These are phyloP conservation scores for Fusarium caatingaense DNA, from an alignment of 2,329 filamentous ascomycete genomes.

Conservation along the genomic window DNA sequence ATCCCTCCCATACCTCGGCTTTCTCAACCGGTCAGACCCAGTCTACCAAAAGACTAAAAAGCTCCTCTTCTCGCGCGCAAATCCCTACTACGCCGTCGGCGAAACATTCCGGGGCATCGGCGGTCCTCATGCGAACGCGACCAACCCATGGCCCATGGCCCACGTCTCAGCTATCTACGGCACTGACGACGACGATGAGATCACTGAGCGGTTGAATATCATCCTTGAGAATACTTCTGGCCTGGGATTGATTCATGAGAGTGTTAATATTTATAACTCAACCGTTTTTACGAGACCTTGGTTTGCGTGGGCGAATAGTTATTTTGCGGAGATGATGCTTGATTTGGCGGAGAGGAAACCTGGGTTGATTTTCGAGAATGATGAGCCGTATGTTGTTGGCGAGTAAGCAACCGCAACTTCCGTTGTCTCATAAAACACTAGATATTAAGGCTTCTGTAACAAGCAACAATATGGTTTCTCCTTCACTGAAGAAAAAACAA, in stretches of 20 bases:
- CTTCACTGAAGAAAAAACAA: too few species aligned
- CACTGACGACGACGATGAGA: slow-evolving; percentile 7
- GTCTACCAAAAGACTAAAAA: slow-evolving; percentile 20
- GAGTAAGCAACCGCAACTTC: not conserved
- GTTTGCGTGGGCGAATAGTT: slow-evolving; percentile 32
- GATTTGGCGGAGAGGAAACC: slow-evolving; percentile 21
- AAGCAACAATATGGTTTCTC: too few species aligned
- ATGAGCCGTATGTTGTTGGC: slow-evolving; percentile 8
- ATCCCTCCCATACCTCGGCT: slow-evolving; percentile 15
- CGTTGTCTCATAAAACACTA: accelerated
- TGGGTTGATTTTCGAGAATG: slow-evolving; percentile 5
- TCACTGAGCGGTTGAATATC: not conserved
- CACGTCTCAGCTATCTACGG: slow-evolving; percentile 25
- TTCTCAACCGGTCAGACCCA: slow-evolving; percentile 9
- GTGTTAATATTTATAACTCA: slow-evolving; percentile 20
- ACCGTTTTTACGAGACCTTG: slow-evolving; percentile 14
- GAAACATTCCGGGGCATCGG: slow-evolving; percentile 17
- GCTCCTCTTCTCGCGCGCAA: slow-evolving; percentile 9
- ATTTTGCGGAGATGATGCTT: slow-evolving; percentile 24
- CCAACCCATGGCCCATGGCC: slow-evolving; percentile 22
- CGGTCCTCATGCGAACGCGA: slow-evolving; percentile 19
- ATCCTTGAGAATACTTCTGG: slow-evolving; percentile 27
- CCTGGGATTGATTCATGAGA: slow-evolving; percentile 14
- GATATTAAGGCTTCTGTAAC: too few species aligned
- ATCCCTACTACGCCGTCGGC: slow-evolving; percentile 19